phyloP scores from a whole-genome alignment of 208 protist genomes.

The Naegleria lovaniensis region DNA sequence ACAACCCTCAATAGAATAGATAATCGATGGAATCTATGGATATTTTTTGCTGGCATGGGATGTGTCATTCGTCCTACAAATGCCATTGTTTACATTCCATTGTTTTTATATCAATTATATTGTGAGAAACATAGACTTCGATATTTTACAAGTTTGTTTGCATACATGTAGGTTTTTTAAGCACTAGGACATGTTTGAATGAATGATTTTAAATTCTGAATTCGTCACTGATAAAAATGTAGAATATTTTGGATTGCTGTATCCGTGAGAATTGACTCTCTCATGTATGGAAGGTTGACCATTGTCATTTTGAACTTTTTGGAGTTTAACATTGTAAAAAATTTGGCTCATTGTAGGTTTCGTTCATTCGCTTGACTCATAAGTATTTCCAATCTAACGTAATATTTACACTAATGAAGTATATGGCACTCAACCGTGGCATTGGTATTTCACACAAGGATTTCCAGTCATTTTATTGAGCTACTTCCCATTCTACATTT shows the following conservation, averaged over 20 bases:
- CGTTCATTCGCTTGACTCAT: no score
- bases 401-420: neutral
- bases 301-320: slow-evolving; percentile 17
- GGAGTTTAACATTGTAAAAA: slow-evolving; percentile 15
- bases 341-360: neutral
- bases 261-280: neutral
- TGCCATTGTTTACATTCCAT: neutral
- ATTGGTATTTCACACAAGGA: slow-evolving; percentile 26
- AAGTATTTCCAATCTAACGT: no score
- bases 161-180: neutral
- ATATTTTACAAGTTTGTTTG: neutral
- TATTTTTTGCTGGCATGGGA: slow-evolving; percentile 19
- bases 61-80: neutral
- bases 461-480: slow-evolving; percentile 9
- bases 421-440: slow-evolving; percentile 14
- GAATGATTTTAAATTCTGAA: neutral
- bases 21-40: neutral
- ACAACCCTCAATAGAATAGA: neutral
- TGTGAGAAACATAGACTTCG: no score
- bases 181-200: neutral
- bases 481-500: neutral
- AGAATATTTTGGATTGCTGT: neutral
- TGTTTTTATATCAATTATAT: neutral
- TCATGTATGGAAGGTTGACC: neutral
- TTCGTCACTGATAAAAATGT: no score